phyloP scores from a whole-genome alignment of 1,284 basidiomycete species.

The Pyrrhoderma noxium region DNA sequence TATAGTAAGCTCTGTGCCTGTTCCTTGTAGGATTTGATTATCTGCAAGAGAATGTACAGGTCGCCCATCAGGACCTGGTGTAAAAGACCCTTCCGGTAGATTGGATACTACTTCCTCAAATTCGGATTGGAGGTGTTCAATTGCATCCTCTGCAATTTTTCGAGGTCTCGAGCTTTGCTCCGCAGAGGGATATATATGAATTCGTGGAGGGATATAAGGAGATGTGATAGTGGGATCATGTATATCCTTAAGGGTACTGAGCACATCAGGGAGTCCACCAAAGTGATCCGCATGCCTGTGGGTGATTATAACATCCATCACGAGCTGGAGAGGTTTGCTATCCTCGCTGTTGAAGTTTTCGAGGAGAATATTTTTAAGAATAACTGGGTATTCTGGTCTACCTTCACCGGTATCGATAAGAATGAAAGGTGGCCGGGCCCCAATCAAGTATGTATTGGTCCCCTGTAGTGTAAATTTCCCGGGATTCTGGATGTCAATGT shows the following conservation, averaged over 20 bases:
- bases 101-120: too few relatives aligned
- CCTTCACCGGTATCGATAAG: constrained; percentile 91
- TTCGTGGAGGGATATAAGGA: constrained; percentile 52
- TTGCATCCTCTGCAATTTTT: constrained; percentile 34
- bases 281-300: constrained; percentile 90
- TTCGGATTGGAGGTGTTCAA: constrained; percentile 24
- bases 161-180: constrained; percentile 20
- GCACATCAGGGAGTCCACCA: constrained; percentile 68
- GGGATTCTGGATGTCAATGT: constrained; percentile 62
- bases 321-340: constrained; percentile 16
- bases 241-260: constrained; percentile 54
- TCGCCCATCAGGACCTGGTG: constrained; percentile 33
- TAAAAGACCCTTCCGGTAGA: constrained; percentile 38
- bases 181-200: constrained; percentile 60
- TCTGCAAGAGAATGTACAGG: constrained; percentile 53
- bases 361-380: constrained; percentile 55
- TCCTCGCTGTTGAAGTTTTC: neutral
- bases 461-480: constrained; percentile 90
- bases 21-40: constrained; percentile 37
- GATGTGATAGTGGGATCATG: constrained; percentile 40
- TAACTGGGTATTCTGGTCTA: constrained; percentile 55
- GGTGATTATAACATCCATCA: constrained; percentile 85
- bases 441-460: constrained; percentile 90
- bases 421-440: constrained; percentile 59
- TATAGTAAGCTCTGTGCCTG: constrained; percentile 39